Evolutionary conservation across 176 grass and related monocot species (phyloP).

Genomic region (Dactylis glomerata): DNA sequence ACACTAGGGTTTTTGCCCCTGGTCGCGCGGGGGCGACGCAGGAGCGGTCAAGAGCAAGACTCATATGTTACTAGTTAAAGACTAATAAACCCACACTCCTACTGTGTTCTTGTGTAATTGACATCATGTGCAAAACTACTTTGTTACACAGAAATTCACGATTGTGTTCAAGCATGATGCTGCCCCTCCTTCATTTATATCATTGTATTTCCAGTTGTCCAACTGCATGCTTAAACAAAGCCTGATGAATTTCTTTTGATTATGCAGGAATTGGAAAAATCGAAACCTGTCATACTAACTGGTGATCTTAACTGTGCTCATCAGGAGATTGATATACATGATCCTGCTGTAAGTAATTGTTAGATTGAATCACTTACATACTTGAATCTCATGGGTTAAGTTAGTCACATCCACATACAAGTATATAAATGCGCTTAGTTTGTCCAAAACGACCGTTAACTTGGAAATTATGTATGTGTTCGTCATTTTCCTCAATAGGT

Average conservation of each 20-base stretch:
- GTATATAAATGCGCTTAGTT: background rate
- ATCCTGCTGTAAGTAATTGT: slow-evolving; percentile 57
- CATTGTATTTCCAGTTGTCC: background rate
- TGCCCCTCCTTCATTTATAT: slow-evolving; percentile 1
- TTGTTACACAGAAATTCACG: background rate
- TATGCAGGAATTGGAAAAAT: slow-evolving; percentile 63
- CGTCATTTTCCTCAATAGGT: background rate
- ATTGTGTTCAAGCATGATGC: slow-evolving; percentile 16
- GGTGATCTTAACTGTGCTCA: slow-evolving; percentile 75
- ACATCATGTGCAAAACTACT: background rate
- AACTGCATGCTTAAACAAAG: background rate
- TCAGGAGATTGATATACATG: slow-evolving; percentile 70
- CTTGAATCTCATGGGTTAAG: background rate
- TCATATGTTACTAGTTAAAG: background rate
- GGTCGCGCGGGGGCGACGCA: no score
- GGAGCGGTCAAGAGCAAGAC: no score
- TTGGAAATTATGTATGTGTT: background rate
- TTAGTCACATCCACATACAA: background rate
- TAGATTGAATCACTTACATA: slow-evolving; percentile 5
- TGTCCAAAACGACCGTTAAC: background rate
- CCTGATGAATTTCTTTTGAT: slow-evolving; percentile 12
- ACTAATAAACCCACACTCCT: background rate
- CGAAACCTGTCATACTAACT: slow-evolving; percentile 68
- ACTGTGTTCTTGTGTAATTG: background rate
- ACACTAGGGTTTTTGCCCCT: no score